A percentile compares a stretch with the other conserved stretches of the same genome.
These are phyloP conservation scores for Fonsecaea pedrosoi DNA, from an alignment of 2,329 filamentous ascomycete genomes.

Conservation along the genomic window DNA sequence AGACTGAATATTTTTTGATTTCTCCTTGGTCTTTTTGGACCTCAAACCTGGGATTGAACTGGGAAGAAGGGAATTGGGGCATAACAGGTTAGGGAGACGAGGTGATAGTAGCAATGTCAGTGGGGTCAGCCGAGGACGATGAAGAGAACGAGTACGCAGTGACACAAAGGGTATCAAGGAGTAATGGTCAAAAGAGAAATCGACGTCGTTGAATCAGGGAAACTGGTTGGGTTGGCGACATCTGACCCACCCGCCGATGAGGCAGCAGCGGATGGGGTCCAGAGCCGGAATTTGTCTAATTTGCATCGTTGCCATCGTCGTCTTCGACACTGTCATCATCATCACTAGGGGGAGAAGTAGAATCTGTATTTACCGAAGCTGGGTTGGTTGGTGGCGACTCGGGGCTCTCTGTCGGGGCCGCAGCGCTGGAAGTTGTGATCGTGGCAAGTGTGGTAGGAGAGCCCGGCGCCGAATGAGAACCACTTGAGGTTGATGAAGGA, in stretches of 20 bases:
- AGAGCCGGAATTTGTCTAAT: slow-evolving; percentile 11
- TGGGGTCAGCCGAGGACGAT: background rate
- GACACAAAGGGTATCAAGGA: background rate
- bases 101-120: background rate
- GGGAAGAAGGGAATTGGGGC: background rate
- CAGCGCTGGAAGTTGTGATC: slow-evolving; percentile 22
- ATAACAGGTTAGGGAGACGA: background rate
- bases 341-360: slow-evolving; percentile 18
- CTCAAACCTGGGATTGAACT: background rate
- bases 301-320: slow-evolving; percentile 6
- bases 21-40: background rate
- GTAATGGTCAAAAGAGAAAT: background rate
- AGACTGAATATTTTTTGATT: slow-evolving; percentile 1
- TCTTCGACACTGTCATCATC: slow-evolving; percentile 5
- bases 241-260: slow-evolving; percentile 21
- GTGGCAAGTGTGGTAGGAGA: slow-evolving; percentile 29
- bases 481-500: slow-evolving; percentile 15
- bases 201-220: background rate
- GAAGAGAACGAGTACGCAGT: background rate
- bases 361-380: slow-evolving; percentile 32
- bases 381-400: slow-evolving; percentile 10
- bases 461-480: slow-evolving; percentile 2
- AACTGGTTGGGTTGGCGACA: slow-evolving; percentile 14
- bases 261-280: slow-evolving; percentile 13
- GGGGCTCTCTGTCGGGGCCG: slow-evolving; percentile 5